Conservation (phyloP, 768 basidiomycete species). For the Xerocomellus chrysenteron region DNA sequence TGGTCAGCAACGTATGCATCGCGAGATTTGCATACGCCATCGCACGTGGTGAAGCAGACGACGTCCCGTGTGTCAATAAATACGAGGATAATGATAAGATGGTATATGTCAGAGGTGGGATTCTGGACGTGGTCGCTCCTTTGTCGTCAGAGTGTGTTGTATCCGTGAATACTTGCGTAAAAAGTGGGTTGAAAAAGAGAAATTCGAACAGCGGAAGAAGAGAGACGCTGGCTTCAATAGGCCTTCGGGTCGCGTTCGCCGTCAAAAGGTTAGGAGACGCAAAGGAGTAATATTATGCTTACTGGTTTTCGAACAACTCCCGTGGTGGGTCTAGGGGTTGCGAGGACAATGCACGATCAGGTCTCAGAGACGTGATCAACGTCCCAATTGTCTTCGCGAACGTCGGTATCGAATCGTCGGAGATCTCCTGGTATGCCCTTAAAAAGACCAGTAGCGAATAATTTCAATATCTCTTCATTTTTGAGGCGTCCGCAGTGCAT, state of each 20-base stretch:
- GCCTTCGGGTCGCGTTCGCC: conserved; percentile 40
- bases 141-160: conserved; percentile 30
- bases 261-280: background rate
- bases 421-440: conserved; percentile 58
- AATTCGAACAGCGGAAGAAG: conserved; percentile 65
- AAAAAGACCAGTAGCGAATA: background rate
- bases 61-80: conserved; percentile 65
- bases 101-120: conserved; percentile 43
- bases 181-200: conserved; percentile 47
- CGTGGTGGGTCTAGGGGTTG: conserved; percentile 46
- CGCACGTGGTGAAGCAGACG: conserved; percentile 55
- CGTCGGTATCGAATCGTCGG: conserved; percentile 51
- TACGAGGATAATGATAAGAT: conserved; percentile 63
- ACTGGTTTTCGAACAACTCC: conserved; percentile 62
- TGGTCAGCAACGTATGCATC: conserved; percentile 50
- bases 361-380: conserved; percentile 51
- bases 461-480: background rate
- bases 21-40: conserved; percentile 61
- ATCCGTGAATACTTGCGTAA: conserved; percentile 47
- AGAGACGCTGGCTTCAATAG: conserved; percentile 57
- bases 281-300: conserved; percentile 10
- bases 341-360: conserved; percentile 51
- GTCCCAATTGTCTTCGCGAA: conserved; percentile 52
- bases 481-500: conserved; percentile 10
- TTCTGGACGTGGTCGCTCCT: conserved; percentile 17